Base-by-base conservation (phyloP, 1,284 basidiomycete genomes). In the Pholiota adiposa region DNA sequence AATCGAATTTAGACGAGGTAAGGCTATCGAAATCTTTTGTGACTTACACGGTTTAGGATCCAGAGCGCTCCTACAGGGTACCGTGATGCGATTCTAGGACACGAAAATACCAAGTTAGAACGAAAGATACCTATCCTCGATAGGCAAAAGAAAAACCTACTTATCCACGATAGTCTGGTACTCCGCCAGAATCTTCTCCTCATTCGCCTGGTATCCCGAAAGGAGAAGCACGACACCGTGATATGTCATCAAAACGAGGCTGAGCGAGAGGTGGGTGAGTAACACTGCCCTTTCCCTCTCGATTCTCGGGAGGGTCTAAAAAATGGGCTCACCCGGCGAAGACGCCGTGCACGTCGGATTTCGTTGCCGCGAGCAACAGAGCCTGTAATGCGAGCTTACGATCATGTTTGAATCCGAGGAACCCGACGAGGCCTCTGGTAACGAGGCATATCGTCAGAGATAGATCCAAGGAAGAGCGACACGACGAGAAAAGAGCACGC, bases 191-290 rank as follows among this genome's bases (percentile, higher is more conserved):
- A 89, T 86, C 55, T 83, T 80, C 40, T 77, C 75, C 68, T 89
- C 88, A 60, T 92, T 84, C 1, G 89, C 89, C 69, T 90, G 90
- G 66, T 86, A 93, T 3, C 90, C 90, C 7, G 87, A 77, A 29
- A 89, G 70, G 0, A 90, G 80, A 4, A 92, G 78, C 2, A 92
- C 83, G 51, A 87, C 80, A 31, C 90, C 88, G 56, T 90, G 79
- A 68, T 92, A 92, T 4, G 89, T 88, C 88, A 92, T 92, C 8
- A 93, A 73, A 0, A 88, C 82, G n/a, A 93, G 75, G n/a, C 89
- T 88, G 53, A n/a, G n/a, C n/a, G n/a, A n/a, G n/a, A n/a, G n/a
- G n/a, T n/a, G n/a, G n/a, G n/a, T n/a, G n/a, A n/a, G n/a, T n/a
- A n/a, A n/a, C n/a, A n/a, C n/a, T n/a, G n/a, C n/a, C n/a, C n/a